phyloP scores from a whole-genome alignment of 2,329 filamentous ascomycete genomes.

The Stagonosporopsis rhizophila region DNA sequence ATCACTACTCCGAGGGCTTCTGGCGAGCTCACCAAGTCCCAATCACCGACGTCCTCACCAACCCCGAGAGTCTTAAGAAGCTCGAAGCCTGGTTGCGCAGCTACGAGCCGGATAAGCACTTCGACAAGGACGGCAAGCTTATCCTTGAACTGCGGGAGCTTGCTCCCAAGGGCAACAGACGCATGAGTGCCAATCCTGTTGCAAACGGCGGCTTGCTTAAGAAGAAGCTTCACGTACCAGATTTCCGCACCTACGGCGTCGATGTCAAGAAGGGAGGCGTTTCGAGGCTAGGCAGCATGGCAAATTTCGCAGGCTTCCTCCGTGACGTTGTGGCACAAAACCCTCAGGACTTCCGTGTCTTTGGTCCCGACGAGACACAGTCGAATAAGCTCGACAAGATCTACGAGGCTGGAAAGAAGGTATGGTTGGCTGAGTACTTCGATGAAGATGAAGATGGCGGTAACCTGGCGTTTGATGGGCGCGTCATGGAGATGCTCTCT shows the following conservation, averaged over 20 bases:
- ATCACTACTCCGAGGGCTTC: constrained; percentile 76
- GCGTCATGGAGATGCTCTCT: constrained; percentile 85
- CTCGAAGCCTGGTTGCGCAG: constrained; percentile 80
- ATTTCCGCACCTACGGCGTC: constrained; percentile 73
- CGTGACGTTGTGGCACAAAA: constrained; percentile 72
- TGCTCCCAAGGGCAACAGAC: constrained; percentile 68
- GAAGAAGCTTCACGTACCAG: constrained; percentile 71
- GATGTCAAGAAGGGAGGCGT: constrained; percentile 67
- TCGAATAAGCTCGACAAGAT: constrained; percentile 78
- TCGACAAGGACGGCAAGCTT: constrained; percentile 69
- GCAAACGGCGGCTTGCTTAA: constrained; percentile 73
- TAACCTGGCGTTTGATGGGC: constrained; percentile 71
- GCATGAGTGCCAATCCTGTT: constrained; percentile 81
- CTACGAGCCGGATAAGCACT: constrained; percentile 76
- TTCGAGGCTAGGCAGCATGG: constrained; percentile 69
- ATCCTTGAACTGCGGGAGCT: constrained; percentile 68
- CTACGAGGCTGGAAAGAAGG: constrained; percentile 78
- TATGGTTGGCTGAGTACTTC: constrained; percentile 81
- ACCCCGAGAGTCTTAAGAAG: constrained; percentile 69
- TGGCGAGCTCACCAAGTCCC: constrained; percentile 82
- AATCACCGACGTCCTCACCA: constrained; percentile 72
- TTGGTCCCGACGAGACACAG: constrained; percentile 81
- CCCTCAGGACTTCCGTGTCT: constrained; percentile 72
- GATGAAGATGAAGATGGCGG: constrained; percentile 78
- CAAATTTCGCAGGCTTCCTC: constrained; percentile 71